phyloP scores from a whole-genome alignment of 2,329 filamentous ascomycete species.

The Alternaria brassicae region DNA sequence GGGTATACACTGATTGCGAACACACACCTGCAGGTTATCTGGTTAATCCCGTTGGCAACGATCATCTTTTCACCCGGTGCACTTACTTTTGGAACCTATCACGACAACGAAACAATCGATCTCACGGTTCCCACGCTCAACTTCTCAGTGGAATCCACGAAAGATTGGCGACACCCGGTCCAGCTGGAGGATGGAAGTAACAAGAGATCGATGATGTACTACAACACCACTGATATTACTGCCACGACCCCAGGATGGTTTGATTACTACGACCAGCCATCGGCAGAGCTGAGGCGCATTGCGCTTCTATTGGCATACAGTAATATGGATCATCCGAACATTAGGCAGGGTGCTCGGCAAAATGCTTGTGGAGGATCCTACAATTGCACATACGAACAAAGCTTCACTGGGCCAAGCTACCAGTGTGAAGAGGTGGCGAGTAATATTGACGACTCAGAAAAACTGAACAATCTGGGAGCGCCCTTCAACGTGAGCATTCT shows the following conservation, averaged over 20 bases:
- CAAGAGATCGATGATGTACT: slow-evolving; percentile 42
- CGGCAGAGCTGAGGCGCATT: slow-evolving; percentile 35
- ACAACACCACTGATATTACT: slow-evolving; percentile 43
- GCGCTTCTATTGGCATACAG: slow-evolving; percentile 43
- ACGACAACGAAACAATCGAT: slow-evolving; percentile 22
- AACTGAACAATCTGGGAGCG: slow-evolving; percentile 31
- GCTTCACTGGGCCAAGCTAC: slow-evolving; percentile 43
- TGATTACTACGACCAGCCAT: slow-evolving; percentile 49
- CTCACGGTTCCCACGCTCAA: slow-evolving; percentile 37
- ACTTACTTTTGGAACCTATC: slow-evolving; percentile 46
- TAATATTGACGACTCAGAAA: slow-evolving; percentile 26
- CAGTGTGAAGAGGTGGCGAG: slow-evolving; percentile 41
- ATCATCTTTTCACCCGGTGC: slow-evolving; percentile 50
- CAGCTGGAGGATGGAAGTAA: slow-evolving; percentile 30
- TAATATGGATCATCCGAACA: slow-evolving; percentile 36
- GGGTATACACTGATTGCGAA: not conserved
- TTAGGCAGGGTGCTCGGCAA: slow-evolving; percentile 40
- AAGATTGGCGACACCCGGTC: slow-evolving; percentile 41
- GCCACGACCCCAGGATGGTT: slow-evolving; percentile 33
- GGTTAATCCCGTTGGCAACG: slow-evolving; percentile 48
- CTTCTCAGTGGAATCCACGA: slow-evolving; percentile 42
- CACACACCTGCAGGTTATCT: slow-evolving; percentile 24
- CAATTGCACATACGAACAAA: slow-evolving; percentile 46
- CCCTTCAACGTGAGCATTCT: slow-evolving; percentile 45
- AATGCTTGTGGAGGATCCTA: slow-evolving; percentile 47